A percentile compares a stretch with the other conserved stretches of the same genome.
These are phyloP conservation scores for Drechslerella coelobrocha DNA, from an alignment of 2,329 filamentous ascomycete species.

Conservation along the genomic window DNA sequence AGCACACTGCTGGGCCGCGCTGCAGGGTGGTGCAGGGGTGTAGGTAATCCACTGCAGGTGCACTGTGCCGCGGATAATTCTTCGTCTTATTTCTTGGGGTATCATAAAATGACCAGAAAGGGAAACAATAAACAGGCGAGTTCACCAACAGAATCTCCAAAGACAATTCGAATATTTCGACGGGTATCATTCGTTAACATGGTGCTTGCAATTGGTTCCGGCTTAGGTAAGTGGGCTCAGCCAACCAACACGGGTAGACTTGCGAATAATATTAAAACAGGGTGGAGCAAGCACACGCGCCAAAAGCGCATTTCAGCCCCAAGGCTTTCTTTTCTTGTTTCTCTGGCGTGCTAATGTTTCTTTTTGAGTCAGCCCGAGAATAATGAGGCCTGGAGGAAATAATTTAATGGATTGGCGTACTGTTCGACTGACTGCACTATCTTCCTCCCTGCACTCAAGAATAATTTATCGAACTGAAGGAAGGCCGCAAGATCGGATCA, in stretches of 20 bases:
- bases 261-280: conserved; percentile 15
- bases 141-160: conserved; percentile 4
- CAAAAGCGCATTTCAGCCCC: conserved; percentile 51
- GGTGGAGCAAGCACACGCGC: conserved; percentile 37
- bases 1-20: conserved; percentile 10
- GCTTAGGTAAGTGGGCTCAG: conserved; percentile 15
- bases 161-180: conserved; percentile 20
- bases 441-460: conserved; percentile 5
- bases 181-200: conserved; percentile 3
- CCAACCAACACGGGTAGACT: conserved; percentile 43
- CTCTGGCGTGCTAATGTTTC: conserved; percentile 14
- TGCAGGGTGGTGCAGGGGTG: conserved; percentile 1
- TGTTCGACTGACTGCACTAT: conserved; percentile 41
- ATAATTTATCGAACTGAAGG: conserved; percentile 25
- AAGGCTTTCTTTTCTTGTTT: conserved; percentile 17
- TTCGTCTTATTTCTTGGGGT: conserved; percentile 14
- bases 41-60: not conserved
- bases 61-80: conserved; percentile 1
- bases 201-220: not conserved
- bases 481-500: conserved; percentile 33
- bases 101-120: conserved; percentile 34
- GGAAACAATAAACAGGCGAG: conserved; percentile 46
- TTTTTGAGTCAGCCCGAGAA: conserved; percentile 50
- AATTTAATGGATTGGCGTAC: conserved; percentile 49
- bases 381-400: conserved; percentile 31